Evolutionary conservation across 768 basidiomycete species (phyloP).

Genomic region (Boletus coccyginus): DNA sequence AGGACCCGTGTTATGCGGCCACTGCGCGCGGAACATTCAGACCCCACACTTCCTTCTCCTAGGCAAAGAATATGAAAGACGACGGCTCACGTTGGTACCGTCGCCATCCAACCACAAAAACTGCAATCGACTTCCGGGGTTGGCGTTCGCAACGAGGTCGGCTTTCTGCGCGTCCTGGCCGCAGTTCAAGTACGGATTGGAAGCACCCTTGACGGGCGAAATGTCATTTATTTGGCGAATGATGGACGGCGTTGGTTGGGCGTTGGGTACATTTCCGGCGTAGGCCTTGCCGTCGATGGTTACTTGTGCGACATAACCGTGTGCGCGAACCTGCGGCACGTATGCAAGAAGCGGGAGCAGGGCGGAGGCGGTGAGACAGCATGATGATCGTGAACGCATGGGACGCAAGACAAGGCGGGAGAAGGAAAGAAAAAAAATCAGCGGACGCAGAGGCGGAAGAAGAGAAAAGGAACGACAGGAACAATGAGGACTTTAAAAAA

Average conservation of each 20-base stretch:
- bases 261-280: constrained; percentile 41
- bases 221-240: constrained; percentile 45
- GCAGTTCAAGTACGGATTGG: constrained; percentile 57
- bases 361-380: neutral
- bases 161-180: constrained; percentile 53
- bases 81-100: constrained; percentile 32
- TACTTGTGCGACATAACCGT: constrained; percentile 44
- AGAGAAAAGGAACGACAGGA: neutral
- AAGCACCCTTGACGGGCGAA: constrained; percentile 54
- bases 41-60: neutral
- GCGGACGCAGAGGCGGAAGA: neutral
- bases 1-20: constrained; percentile 63
- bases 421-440: neutral
- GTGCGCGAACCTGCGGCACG: constrained; percentile 32
- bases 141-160: constrained; percentile 48
- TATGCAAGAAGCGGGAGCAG: constrained; percentile 11
- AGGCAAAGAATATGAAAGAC: neutral
- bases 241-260: constrained; percentile 37
- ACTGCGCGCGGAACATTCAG: constrained; percentile 24
- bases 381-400: constrained; percentile 5
- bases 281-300: constrained; percentile 44
- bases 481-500: neutral
- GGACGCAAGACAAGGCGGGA: neutral
- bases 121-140: constrained; percentile 53
- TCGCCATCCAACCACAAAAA: constrained; percentile 56